Base-by-base conservation (phyloP, 2,329 filamentous ascomycete genomes). In the Cryphonectria naterciae region DNA sequence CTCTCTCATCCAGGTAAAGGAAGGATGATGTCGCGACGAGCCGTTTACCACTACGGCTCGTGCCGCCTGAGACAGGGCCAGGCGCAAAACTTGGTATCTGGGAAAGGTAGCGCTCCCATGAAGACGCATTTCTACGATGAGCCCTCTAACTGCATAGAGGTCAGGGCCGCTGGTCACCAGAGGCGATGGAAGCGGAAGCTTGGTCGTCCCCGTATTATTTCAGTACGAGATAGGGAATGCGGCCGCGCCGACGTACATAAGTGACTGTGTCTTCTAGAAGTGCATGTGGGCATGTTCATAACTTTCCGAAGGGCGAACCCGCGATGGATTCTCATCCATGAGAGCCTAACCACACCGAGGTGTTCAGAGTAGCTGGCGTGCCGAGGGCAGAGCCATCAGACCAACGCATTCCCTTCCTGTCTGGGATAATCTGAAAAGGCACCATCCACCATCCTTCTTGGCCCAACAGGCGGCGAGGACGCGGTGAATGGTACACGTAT, bases 1-100 rank as follows among this genome's bases (percentile, higher is more conserved):
- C 6, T 58, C 28, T n/a, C 7, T 58, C 22, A 25, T 35, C 28
- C 54, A 58, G 54, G 28, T 58, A 28, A 32, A 46, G 54, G 28
- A 46, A 67, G 62, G 39, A 71, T 54, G 70, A 37, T 54, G 67
- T 43, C 39, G 67, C 62, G 63, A 62, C 17, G 54, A 61, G 58
- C 67, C 67, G 67, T 67, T 63, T 63, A 63, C 66, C 60, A 68
- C 52, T 67, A 41, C 70, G 70, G 70, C 25, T 65, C 62, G 39
- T 69, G 54, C 67, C 70, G 68, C 65, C 54, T 39, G 63, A 68
- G 69, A 71, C 66, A 58, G 15, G 32, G 32, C 32, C 58, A n/a
- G 19, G 19, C 58, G 58, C 19, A 25, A 25, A 39, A 37, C 7
- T 13, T 61, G 35, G 58, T 35, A n/a, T 25, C 32, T 39, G 58